Conservation (phyloP, 2,329 filamentous ascomycete genomes). For the Verticillium zaregamsianum region DNA sequence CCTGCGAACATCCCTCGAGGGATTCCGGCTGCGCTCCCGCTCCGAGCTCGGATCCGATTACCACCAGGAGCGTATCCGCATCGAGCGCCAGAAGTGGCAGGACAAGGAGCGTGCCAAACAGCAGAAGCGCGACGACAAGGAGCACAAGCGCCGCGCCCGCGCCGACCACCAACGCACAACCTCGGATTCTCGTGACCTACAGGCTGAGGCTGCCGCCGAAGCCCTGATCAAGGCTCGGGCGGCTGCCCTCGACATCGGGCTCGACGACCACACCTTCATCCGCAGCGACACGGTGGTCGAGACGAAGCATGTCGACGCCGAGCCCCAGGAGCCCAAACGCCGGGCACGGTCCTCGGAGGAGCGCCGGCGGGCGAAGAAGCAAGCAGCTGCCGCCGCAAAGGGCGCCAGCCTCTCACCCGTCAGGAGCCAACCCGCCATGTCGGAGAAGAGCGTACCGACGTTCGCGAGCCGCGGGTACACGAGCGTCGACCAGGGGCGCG, state of each 20-base stretch:
- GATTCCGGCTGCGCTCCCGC: slow-evolving; percentile 56
- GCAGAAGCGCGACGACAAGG: slow-evolving; percentile 57
- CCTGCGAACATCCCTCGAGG: slow-evolving; percentile 56
- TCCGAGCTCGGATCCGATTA: slow-evolving; percentile 52
- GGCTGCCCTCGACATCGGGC: slow-evolving; percentile 15
- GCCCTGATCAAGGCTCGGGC: slow-evolving; percentile 16
- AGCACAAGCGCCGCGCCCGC: slow-evolving; percentile 54
- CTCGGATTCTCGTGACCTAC: slow-evolving; percentile 52
- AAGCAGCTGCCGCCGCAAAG: neutral
- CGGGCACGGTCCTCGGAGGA: neutral
- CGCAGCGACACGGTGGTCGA: slow-evolving; percentile 17
- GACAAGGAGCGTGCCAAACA: slow-evolving; percentile 58
- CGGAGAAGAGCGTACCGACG: slow-evolving; percentile 33
- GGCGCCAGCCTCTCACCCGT: slow-evolving; percentile 7
- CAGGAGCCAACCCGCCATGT: slow-evolving; percentile 18
- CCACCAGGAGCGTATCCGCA: slow-evolving; percentile 53
- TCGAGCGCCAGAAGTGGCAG: slow-evolving; percentile 59
- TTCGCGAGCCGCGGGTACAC: slow-evolving; percentile 46
- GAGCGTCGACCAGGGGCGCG: slow-evolving; percentile 24
- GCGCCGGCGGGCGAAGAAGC: neutral
- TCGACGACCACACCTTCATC: neutral
- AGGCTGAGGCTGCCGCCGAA: slow-evolving; percentile 43
- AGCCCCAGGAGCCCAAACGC: neutral
- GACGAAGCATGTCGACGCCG: slow-evolving; percentile 2
- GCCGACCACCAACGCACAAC: neutral